Conservation (phyloP, 495 filamentous ascomycete genomes). For the Xylaria acuta region DNA sequence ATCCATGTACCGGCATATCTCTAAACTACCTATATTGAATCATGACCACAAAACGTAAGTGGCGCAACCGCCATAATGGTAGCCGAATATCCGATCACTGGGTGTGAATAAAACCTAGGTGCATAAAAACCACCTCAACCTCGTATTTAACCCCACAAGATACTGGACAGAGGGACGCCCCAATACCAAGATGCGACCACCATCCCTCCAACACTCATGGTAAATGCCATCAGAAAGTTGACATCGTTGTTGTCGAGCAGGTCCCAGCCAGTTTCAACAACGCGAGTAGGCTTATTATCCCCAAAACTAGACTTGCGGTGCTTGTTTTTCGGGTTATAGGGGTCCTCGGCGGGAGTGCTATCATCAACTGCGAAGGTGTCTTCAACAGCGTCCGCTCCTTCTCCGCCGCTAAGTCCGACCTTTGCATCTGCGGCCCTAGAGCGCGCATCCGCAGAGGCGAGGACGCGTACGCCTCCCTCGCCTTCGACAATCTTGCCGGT, state of each 20-base stretch:
- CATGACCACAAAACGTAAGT: background rate
- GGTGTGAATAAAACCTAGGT: too few relatives aligned
- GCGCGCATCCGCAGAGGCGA: constrained; percentile 44
- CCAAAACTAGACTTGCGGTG: constrained; percentile 56
- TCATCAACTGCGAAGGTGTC: constrained; percentile 33
- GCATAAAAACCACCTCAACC: background rate
- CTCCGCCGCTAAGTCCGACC: constrained; percentile 41
- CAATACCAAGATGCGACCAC: constrained; percentile 61
- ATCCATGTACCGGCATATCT: background rate
- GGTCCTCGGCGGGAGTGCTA: constrained; percentile 33
- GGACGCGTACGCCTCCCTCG: constrained; percentile 78
- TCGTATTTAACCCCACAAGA: constrained; percentile 36
- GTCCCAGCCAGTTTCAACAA: constrained; percentile 74
- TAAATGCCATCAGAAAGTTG: constrained; percentile 85
- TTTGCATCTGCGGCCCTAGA: constrained; percentile 43
- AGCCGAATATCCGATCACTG: background rate
- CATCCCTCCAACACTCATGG: constrained; percentile 84
- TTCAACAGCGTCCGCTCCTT: constrained; percentile 45
- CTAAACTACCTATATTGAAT: constrained; percentile 2
- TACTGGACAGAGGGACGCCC: constrained; percentile 51
- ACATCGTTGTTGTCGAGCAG: constrained; percentile 92
- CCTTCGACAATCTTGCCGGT: constrained; percentile 91
- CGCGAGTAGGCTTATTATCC: constrained; percentile 68
- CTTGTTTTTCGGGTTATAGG: constrained; percentile 51
- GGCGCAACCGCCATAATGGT: background rate